Base-by-base conservation (phyloP, 208 protist species). In the Crithidia brevicula region DNA sequence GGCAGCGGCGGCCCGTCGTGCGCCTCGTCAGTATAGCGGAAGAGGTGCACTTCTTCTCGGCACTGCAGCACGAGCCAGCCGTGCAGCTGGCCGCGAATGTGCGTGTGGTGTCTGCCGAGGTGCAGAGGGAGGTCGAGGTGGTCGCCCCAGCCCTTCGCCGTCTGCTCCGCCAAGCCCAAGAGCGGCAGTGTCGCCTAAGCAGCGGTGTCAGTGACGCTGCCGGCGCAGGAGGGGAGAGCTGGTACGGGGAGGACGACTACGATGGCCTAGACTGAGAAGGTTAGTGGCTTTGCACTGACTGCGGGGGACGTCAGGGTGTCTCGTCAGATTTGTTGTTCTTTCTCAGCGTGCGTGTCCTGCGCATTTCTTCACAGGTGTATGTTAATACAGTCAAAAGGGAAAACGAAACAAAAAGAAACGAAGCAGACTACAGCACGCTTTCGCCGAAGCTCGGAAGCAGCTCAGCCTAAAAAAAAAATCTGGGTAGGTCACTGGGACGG, bases 21-120 rank as follows among this genome's bases (percentile, higher is more conserved):
- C 82, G 86, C 7, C 51, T 93, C 1, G 80, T 93, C 20, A 66
- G 69, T 23, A 31, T 88, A 15, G 58, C 28, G 1, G 87, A 93
- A 72, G 87, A 93, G 70, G 20, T 82, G 28, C 62, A 42, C 23
- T 61, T 89, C 38, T 89, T 86, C 50, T n/a, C 53, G 8, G 56
- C 33, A 7, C 38, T 76, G 63, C 61, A 45, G 15, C 45, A 33
- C 6, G 13, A 42, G 45, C 46, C 66, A 10, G 1, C 16, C 13
- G 20, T 79, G 38, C 54, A 61, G 16, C 54, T 79, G 40, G 25
- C n/a, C 15, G 4, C 47, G 6, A 49, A 50, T 28, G 60, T 80
- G 53, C 53, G 56, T 2, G 65, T 77, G 20, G 40, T 49, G 34
- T 67, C 43, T 18, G 31, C 40, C n/a, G 73, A 68, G 45, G 33